Conservation (phyloP, 257 asterid species). For the Nyctanthes arbortristis region DNA sequence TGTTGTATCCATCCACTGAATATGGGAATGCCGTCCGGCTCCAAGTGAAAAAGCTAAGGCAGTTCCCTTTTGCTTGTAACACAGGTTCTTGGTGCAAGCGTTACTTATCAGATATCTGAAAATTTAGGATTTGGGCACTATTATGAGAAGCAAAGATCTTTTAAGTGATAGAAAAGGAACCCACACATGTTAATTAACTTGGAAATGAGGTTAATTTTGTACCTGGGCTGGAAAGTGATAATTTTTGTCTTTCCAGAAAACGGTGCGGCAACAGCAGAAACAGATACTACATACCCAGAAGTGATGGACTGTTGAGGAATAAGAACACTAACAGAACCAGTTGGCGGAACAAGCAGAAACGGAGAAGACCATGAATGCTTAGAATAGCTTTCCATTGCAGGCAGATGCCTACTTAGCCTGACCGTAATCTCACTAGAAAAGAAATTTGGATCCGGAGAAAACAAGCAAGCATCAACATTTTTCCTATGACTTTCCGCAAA, state of each 20-base stretch:
- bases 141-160: constrained; percentile 9
- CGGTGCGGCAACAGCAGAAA: constrained; percentile 82
- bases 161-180: neutral
- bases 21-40: constrained; percentile 76
- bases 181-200: neutral
- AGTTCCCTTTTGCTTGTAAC: constrained; percentile 95
- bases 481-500: constrained; percentile 37
- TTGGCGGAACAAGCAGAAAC: constrained; percentile 85
- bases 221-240: constrained; percentile 93
- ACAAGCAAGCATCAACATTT: constrained; percentile 69
- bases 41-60: constrained; percentile 56
- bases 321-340: constrained; percentile 79
- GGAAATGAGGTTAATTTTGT: constrained; percentile 25
- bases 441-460: constrained; percentile 74
- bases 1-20: constrained; percentile 80
- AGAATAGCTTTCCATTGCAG: constrained; percentile 44
- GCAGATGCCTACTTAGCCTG: constrained; percentile 60
- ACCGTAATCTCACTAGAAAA: constrained; percentile 71
- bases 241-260: constrained; percentile 86
- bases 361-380: constrained; percentile 75
- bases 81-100: constrained; percentile 78
- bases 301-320: constrained; percentile 73
- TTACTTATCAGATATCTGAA: constrained; percentile 88
- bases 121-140: constrained; percentile 19
- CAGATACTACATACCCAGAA: constrained; percentile 79